Evolutionary conservation across 306 rosid species (phyloP).

Genomic region (Vicia villosa): DNA sequence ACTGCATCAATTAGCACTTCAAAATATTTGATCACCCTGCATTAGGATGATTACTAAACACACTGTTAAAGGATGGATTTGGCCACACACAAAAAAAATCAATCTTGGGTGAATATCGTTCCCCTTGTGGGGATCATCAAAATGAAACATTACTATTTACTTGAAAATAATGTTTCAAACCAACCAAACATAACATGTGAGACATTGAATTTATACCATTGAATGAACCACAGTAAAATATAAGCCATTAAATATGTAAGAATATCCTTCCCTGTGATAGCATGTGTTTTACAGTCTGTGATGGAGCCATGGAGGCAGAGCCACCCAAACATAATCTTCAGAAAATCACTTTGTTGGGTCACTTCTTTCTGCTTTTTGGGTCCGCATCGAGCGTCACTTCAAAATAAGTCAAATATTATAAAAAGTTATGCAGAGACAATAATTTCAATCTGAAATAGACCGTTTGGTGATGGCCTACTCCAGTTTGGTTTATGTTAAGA

Average conservation of each 20-base stretch:
- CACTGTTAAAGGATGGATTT: neutral
- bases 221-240: neutral
- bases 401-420: slow-evolving; percentile 16
- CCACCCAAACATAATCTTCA: slow-evolving; percentile 27
- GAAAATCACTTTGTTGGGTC: slow-evolving; percentile 31
- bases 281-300: slow-evolving; percentile 19
- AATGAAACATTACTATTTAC: neutral
- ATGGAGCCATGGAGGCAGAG: slow-evolving; percentile 9
- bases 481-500: slow-evolving; percentile 5
- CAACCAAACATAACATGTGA: neutral
- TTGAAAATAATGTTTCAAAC: neutral
- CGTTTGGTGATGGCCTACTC: slow-evolving; percentile 10
- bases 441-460: slow-evolving; percentile 26
- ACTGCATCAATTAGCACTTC: neutral
- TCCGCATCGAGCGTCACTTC: slow-evolving; percentile 25
- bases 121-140: neutral
- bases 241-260: slow-evolving; percentile 8
- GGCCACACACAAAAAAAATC: neutral
- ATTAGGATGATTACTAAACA: neutral
- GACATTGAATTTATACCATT: neutral
- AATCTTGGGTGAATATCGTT: neutral
- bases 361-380: slow-evolving; percentile 12
- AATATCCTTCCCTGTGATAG: slow-evolving; percentile 1
- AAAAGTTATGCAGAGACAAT: slow-evolving; percentile 15
- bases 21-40: neutral